These are phyloP conservation scores for Sclerotinia spermophila DNA, from an alignment of 2,329 filamentous ascomycete genomes.

Conservation along the genomic window DNA sequence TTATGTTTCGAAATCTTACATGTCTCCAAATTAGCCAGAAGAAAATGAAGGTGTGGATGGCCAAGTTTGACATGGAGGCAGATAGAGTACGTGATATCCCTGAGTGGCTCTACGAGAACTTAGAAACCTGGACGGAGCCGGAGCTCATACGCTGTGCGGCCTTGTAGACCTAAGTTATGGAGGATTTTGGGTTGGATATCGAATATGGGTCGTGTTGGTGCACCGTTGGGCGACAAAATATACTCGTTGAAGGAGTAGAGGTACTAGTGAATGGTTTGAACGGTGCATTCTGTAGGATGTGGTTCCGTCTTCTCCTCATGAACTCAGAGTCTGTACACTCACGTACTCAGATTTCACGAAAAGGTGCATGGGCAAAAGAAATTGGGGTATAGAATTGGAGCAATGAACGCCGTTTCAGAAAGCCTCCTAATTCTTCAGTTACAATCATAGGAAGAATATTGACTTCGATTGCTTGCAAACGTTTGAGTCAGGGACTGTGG, in stretches of 20 bases:
- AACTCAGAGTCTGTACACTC: accelerated
- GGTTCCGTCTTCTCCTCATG: background rate
- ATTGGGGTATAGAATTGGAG: background rate
- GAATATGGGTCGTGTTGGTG: background rate
- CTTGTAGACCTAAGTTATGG: background rate
- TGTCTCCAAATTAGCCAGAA: background rate
- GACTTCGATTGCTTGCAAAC: background rate
- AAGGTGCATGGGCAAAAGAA: background rate
- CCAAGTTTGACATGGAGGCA: no score
- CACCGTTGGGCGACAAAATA: background rate
- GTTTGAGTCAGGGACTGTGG: background rate
- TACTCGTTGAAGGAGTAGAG: background rate
- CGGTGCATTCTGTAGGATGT: no score
- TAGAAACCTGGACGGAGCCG: background rate
- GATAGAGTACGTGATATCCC: background rate
- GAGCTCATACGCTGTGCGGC: background rate
- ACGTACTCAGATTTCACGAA: background rate
- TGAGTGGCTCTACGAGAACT: background rate
- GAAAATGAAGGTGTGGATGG: no score
- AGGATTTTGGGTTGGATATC: accelerated
- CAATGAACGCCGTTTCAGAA: background rate
- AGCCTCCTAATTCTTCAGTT: no score
- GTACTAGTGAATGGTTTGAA: background rate
- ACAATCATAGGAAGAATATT: background rate
- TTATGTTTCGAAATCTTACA: background rate